Conservation (phyloP, 176 grass and related monocot species). For the Zea luxurians region DNA sequence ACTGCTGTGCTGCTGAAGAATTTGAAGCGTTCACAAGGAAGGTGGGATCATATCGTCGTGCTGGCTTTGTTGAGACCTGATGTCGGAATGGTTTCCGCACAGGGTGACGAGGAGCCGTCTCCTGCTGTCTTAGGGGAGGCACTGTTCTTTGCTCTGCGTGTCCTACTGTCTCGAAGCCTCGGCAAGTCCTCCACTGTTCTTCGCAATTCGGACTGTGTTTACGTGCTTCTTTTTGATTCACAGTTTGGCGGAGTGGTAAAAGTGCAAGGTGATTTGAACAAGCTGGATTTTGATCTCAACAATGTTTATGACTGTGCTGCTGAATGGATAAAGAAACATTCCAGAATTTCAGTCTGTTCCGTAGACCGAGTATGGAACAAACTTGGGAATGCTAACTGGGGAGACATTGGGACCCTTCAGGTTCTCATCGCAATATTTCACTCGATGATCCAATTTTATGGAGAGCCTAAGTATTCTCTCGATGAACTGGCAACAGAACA, state of each 20-base stretch:
- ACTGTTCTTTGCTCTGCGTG: slow-evolving; percentile 86
- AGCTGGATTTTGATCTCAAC: slow-evolving; percentile 73
- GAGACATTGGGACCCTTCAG: slow-evolving; percentile 87
- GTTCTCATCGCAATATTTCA: slow-evolving; percentile 82
- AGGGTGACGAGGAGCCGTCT: slow-evolving; percentile 57
- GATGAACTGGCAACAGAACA: slow-evolving; percentile 82
- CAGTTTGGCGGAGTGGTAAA: slow-evolving; percentile 84
- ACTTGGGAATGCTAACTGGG: slow-evolving; percentile 97
- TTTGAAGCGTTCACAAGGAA: slow-evolving; percentile 61
- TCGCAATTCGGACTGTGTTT: slow-evolving; percentile 74
- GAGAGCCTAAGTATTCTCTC: slow-evolving; percentile 72
- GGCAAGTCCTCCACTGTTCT: slow-evolving; percentile 69
- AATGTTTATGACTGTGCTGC: slow-evolving; percentile 91
- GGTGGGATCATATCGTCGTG: slow-evolving; percentile 90
- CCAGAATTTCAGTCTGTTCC: slow-evolving; percentile 75
- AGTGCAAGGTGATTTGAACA: slow-evolving; percentile 90
- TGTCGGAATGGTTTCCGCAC: slow-evolving; percentile 55
- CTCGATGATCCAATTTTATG: slow-evolving; percentile 84
- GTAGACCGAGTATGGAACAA: slow-evolving; percentile 95
- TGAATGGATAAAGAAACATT: slow-evolving; percentile 78
- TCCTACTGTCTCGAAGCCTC: slow-evolving; percentile 83
- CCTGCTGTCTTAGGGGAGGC: slow-evolving; percentile 74
- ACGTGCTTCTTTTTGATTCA: slow-evolving; percentile 77
- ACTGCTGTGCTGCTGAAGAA: slow-evolving; percentile 75
- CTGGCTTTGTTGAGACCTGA: slow-evolving; percentile 75